phyloP scores from a whole-genome alignment of 2,329 filamentous ascomycete species.

The Amauroascus niger region DNA sequence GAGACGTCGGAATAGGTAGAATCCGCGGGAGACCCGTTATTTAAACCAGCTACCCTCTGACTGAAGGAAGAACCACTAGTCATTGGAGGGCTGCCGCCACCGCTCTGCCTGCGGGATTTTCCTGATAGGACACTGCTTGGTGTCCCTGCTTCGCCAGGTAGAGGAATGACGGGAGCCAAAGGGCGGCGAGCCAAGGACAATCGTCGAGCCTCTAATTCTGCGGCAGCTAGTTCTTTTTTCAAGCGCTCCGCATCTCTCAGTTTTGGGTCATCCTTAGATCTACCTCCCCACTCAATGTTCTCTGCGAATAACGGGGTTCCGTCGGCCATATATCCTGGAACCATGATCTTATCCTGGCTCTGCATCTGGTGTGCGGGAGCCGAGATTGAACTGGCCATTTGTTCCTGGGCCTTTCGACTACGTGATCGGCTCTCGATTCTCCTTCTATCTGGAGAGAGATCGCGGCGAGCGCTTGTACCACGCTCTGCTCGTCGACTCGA shows the following conservation, averaged over 20 bases:
- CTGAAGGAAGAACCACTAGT: conserved; percentile 26
- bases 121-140: conserved; percentile 26
- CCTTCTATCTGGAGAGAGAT: conserved; percentile 40
- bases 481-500: conserved; percentile 41
- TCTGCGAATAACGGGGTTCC: conserved; percentile 7
- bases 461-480: conserved; percentile 35
- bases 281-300: not conserved
- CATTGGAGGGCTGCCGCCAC: conserved; percentile 36
- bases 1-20: conserved; percentile 32
- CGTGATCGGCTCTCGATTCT: conserved; percentile 28
- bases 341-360: not conserved
- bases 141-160: conserved; percentile 51
- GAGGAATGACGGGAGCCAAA: conserved; percentile 68
- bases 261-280: not conserved
- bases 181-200: conserved; percentile 73
- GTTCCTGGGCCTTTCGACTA: conserved; percentile 28
- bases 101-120: conserved; percentile 30
- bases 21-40: conserved; percentile 32
- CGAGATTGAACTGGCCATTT: conserved; percentile 8
- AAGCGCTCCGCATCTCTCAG: conserved; percentile 3
- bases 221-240: conserved; percentile 66
- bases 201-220: conserved; percentile 79
- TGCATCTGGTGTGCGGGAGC: not conserved
- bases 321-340: not conserved
- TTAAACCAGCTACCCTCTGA: conserved; percentile 27